Evolutionary conservation across 2,329 filamentous ascomycete genomes (phyloP), one percentile per base, ranked within the genome.

Genomic region (Phyllosticta citriasiana): DNA sequence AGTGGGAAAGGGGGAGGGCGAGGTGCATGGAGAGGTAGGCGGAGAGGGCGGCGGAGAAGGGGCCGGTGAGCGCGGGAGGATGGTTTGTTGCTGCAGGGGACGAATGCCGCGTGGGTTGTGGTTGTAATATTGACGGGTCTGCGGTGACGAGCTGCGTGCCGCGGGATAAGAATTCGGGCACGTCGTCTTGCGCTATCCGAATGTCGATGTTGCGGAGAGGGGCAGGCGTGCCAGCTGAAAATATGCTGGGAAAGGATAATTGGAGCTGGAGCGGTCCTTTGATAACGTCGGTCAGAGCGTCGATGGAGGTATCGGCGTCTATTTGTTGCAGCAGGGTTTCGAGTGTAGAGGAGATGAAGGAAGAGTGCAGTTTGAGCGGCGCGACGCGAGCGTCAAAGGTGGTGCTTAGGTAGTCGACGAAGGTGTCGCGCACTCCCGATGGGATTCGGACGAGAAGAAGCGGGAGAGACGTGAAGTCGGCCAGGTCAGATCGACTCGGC

Each of bases 281-380:
- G 52, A 74, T 66, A 16, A 71, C 64, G 59, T 71, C 66, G 40
- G 66, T 65, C 12, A 73, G 70, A 4, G 68, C 62, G 58, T 72
- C 68, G 2, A 68, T 70, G 3, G 71, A 71, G 58, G 59, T 61
- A 57, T 53, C 54, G 27, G 69, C 64, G n/a, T 30, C 26, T 14
- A 92, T 75, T 61, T 82, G 77, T 14, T 82, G 84, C 60, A 93
- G 78, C 63, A 91, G 84, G 0, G 66, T 72, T 63, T 80, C 78
- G 16, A 82, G 69, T 1, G 71, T 70, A 0, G 68, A 65, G n/a
- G 76, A 77, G 33, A 82, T 70, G 62, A 80, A 79, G 7, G 65
- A 63, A 0, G 79, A 75, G 0, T 76, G 69, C 3, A 82, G 72
- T 4, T 70, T 71, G 25, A 82, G 64, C 4, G 75, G 68, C 5